phyloP scores from a whole-genome alignment of 345 rosid species.

The Anastatica hierochuntica region DNA sequence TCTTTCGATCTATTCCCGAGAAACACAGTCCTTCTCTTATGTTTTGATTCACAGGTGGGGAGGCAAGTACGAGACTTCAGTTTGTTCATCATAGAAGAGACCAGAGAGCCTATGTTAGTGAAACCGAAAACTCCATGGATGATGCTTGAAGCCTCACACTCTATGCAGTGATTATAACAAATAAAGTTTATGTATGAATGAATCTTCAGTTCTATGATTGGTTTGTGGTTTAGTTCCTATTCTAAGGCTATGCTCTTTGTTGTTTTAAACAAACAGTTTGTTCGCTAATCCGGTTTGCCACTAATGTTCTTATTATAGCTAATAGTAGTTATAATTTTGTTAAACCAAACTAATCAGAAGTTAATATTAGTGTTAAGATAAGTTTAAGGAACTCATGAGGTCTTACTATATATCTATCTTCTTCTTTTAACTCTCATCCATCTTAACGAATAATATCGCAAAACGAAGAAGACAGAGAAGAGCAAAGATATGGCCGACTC shows the following conservation, averaged over 20 bases:
- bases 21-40: not conserved
- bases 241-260: no score
- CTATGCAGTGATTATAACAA: not conserved
- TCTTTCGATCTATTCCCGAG: not conserved
- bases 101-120: not conserved
- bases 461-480: conserved; percentile 11
- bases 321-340: not conserved
- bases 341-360: not conserved
- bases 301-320: not conserved
- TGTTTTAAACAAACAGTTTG: no score
- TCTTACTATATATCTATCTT: not conserved
- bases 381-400: not conserved
- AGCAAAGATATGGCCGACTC: conserved; percentile 5
- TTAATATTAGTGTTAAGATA: not conserved
- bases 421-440: conserved; percentile 5
- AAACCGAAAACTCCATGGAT: not conserved
- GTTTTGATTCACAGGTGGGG: conserved; percentile 48
- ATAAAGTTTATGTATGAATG: not conserved
- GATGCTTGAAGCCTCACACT: not conserved
- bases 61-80: conserved; percentile 60
- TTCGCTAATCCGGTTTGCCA: not conserved
- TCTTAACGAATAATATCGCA: not conserved
- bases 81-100: conserved; percentile 31
- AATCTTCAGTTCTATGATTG: not conserved
- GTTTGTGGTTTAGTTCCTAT: no score